These are phyloP conservation scores for Carex pumila DNA, from an alignment of 176 grass and related monocot genomes.

Conservation along the genomic window DNA sequence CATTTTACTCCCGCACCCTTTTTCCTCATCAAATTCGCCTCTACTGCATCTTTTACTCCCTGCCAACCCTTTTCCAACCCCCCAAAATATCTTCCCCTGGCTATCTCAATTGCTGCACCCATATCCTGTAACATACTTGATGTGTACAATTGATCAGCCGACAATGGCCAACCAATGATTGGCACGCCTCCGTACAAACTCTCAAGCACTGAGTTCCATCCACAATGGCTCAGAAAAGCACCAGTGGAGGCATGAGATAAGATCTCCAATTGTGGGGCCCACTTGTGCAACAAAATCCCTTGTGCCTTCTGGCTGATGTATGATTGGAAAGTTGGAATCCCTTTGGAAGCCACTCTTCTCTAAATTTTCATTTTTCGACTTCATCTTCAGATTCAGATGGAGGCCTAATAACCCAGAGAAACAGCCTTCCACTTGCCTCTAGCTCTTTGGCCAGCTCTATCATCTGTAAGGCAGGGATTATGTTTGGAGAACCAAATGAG, in stretches of 20 bases:
- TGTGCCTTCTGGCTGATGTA: not conserved
- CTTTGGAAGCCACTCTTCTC: slow-evolving; percentile 28
- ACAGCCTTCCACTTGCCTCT: slow-evolving; percentile 30
- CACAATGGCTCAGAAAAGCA: slow-evolving; percentile 39
- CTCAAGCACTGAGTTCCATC: slow-evolving; percentile 34
- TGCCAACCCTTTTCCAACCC: slow-evolving; percentile 6
- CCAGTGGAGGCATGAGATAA: slow-evolving; percentile 39
- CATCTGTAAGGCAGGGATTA: slow-evolving; percentile 38
- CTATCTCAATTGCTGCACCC: not conserved
- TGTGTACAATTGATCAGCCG: not conserved
- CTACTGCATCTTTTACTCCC: not conserved
- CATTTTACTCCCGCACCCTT: slow-evolving; percentile 8
- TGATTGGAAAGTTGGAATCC: slow-evolving; percentile 34
- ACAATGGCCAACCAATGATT: slow-evolving; percentile 8
- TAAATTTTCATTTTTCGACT: not conserved
- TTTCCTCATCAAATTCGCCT: not conserved
- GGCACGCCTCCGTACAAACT: slow-evolving; percentile 2
- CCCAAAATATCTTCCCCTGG: not conserved
- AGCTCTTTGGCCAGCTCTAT: slow-evolving; percentile 33
- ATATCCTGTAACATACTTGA: not conserved
- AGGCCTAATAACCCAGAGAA: slow-evolving; percentile 33
- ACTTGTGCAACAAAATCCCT: slow-evolving; percentile 22
- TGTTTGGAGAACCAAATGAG: slow-evolving; percentile 36
- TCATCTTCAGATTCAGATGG: slow-evolving; percentile 24
- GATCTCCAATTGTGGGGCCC: slow-evolving; percentile 30